Base-by-base conservation (phyloP, 345 rosid genomes). In the Hypericum perforatum region DNA sequence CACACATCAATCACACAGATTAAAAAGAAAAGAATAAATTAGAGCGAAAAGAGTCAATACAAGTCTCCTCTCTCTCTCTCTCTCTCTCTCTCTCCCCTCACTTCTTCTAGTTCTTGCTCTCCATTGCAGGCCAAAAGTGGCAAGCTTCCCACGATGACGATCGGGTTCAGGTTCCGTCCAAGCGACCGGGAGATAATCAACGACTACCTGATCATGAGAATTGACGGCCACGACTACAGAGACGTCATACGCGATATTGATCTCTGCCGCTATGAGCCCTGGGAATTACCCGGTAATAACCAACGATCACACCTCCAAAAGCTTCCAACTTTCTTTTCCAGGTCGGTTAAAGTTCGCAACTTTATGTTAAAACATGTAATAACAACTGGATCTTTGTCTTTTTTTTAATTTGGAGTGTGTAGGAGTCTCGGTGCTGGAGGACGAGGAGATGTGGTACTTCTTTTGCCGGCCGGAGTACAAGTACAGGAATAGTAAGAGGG, bases 391-490 rank as follows among this genome's bases (percentile, higher is more conserved):
- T 12, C 6, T 6, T 14, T 29, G 11, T 41, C 10, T 0, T 36
- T 54, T 44, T 44, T 5, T 39, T 12, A 2, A 2, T 2, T 49
- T 42, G 22, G 14, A 0, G n/a, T 22, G n/a, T 14, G 0, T 5
- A 49, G 56, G 13, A 49, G 14, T 5, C 7, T 13, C 6, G 45
- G 43, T 49, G 10, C 0, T 0, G 6, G 42, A 0, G 22, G 16
- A 45, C 0, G 80, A 74, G 50, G 66, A 12, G 2, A 63, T 41
- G 3, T 79, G 85, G 82, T 67, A 61, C 46, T 75, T 77, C 52
- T 80, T 72, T 49, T 46, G 44, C 7, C 61, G 37, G 0, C 64
- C 11, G 8, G 62, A 52, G 39, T 42, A 29, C 16, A 60, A 52
- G 5, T n/a, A 42, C 3, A 5, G 4, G 16, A 68, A 70, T 14